Evolutionary conservation across 202 grass and related monocot species (phyloP), one percentile per base, ranked within the genome.

Genomic region (Saccharum hybrid): DNA sequence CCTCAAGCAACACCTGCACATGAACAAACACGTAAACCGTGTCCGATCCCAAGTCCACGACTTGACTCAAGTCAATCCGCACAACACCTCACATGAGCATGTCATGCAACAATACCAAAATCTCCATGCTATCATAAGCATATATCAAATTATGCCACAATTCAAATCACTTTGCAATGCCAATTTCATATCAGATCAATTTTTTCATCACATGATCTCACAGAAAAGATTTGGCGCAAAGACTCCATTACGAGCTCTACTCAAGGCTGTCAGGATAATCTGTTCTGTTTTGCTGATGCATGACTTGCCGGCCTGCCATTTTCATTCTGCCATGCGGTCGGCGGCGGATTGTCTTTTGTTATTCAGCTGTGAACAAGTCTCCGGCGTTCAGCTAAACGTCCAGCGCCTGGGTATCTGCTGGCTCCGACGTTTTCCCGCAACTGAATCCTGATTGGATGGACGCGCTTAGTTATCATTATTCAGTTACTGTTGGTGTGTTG

Each of bases 331-430:
- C 75, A 41, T 49, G 40, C 36, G 13, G 13, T 46, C 37, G 21
- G 22, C 42, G 6, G 12, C 2, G 51, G 13, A 37, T 48, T 64
- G 11, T 14, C 19, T 31, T 49, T 22, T 51, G 49, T 83, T 69
- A 40, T 72, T 61, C 74, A 82, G 48, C 62, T 30, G 68, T 52
- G 79, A 86, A 85, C 48, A 41, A 54, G 88, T 86, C 79, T 82
- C 68, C n/a, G 39, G 16, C 10, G 63, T 49, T 78, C 40, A 19
- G 60, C 82, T 19, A 60, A 23, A 65, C 34, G 38, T 56, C 49
- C 31, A 12, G 45, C 11, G 45, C 45, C 45, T 14, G 3, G 10
- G 45, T 48, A 48, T 14, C 45, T 48, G 45, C 14, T 16, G 46
- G 13, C 46, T 15, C 14, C 46, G 15, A 59, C 82, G 68, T 69